Base-by-base conservation (phyloP, 176 grass and related monocot species). In the Oryza punctata region DNA sequence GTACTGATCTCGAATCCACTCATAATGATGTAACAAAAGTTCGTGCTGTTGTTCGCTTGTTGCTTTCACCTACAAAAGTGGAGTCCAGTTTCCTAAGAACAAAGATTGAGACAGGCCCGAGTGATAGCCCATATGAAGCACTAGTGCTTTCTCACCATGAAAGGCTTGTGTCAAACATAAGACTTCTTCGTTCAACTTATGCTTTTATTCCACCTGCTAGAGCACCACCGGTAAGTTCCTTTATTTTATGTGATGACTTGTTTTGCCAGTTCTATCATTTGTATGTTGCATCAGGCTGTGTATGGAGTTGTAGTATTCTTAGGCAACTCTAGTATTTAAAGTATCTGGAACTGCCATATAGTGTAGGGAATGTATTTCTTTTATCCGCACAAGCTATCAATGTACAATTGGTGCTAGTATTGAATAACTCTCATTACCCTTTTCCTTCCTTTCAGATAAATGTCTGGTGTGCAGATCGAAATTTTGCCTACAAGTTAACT, bases 121-220 rank as follows among this genome's bases (percentile, higher is more conserved):
- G 59, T 76, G 85, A 99, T 82, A 57, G 70, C 49, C 89, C 88
- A 65, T 94, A 80, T 70, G 89, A 92, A 82, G 63, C 91, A 65
- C 88, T 96, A 71, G 88, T 90, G 70, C 82, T 88, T 80, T 99
- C 97, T 68, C 89, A 99, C 82, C 87, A 90, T 79, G 91, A 96
- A n/a, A 90, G 97, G 67, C 87, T 94, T 71, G 73, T 79, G 54
- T 94, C 89, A 5, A 96, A 94, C 75, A 90, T 81, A 79, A 90
- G 91, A 72, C 83, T 99, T 90, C 86, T 99, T 78, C 97, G 93
- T 73, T 90, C 97, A 73, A 76, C 82, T 78, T 91, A 99, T 90
- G 91, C 91, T 79, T 99, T 96, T 81, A 99, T 96, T 83, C 93
- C 97, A 45, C 89, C 84, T 67, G 91, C 90, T 78, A 96, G 93